Evolutionary conservation across 495 filamentous ascomycete genomes (phyloP), one percentile per base, ranked within the genome.

Genomic region (Apiosordaria backusii): DNA sequence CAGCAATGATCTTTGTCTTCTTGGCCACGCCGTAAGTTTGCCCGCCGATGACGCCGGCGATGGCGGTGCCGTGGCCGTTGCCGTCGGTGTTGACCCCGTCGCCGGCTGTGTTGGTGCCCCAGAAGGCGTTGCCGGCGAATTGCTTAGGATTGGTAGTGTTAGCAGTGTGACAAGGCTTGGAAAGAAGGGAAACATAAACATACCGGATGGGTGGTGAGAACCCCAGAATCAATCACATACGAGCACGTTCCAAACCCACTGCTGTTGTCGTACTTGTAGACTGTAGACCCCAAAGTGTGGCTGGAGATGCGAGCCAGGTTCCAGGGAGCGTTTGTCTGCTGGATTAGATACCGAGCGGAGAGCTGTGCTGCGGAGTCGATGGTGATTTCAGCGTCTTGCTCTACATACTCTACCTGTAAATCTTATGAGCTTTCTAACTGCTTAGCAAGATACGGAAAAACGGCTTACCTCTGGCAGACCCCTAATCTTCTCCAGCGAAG

Each of bases 1-100:
- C 87, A 60, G 83, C 86, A 64, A 87, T 79, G 53, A 90, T 71
- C 27, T 70, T 75, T 22, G 84, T 85, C 66, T 82, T 81, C 78
- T 89, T 90, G 59, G 87, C 81, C 59, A 90, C 79, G 66, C 87
- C 88, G 66, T 85, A 87, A 7, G 82, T 86, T 54, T 65, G 74
- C 4, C 81, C 82, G 26, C 79, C 87, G 57, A 88, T 84, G 52
- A 86, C 89, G 21, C 86, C 86, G 19, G 86, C 79, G 57, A 85
- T 82, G 72, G 88, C 85, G 4, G 88, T 90, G 50, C 87, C 88
- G 62, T 79, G 75, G 22, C 74, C 75, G 62, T 77, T 75, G 60
- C 68, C 72, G 25, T 82, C 78, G 19, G 71, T 71, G 67, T 73
- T 65, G 55, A 63, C 54, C 64, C 55, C 55, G 45, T 66, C 63